phyloP scores from a whole-genome alignment of 2,329 filamentous ascomycete genomes.

The Microdochium nivale region DNA sequence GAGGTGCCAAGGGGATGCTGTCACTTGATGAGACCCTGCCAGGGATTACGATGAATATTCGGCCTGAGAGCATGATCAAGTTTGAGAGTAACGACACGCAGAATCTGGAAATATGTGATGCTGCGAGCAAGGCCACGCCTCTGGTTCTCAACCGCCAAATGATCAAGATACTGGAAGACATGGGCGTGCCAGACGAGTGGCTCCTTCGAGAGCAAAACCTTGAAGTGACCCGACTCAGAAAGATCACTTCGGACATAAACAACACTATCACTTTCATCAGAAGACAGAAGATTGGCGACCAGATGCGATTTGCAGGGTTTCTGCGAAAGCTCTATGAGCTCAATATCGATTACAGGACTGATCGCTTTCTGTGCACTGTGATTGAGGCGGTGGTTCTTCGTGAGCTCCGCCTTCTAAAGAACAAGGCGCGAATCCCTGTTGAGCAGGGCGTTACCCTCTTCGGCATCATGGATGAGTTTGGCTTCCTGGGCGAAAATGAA shows the following conservation, averaged over 20 bases:
- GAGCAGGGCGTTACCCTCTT: slow-evolving; percentile 65
- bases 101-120: slow-evolving; percentile 65
- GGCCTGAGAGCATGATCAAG: slow-evolving; percentile 69
- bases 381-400: slow-evolving; percentile 64
- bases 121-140: slow-evolving; percentile 56
- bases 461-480: slow-evolving; percentile 78
- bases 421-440: slow-evolving; percentile 68
- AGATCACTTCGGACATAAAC: slow-evolving; percentile 44
- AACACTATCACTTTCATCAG: slow-evolving; percentile 62
- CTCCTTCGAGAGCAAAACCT: slow-evolving; percentile 57
- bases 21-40: slow-evolving; percentile 54
- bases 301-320: slow-evolving; percentile 51
- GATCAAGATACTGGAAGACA: slow-evolving; percentile 81
- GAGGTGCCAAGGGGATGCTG: slow-evolving; percentile 71
- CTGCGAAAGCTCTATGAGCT: slow-evolving; percentile 50
- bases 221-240: slow-evolving; percentile 52
- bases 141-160: slow-evolving; percentile 70
- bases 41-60: slow-evolving; percentile 52
- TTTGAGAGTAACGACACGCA: slow-evolving; percentile 48
- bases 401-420: slow-evolving; percentile 66
- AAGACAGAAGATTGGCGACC: slow-evolving; percentile 49
- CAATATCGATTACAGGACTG: slow-evolving; percentile 55
- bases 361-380: slow-evolving; percentile 60
- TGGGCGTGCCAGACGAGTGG: slow-evolving; percentile 46
- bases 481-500: slow-evolving; percentile 54